A percentile compares a stretch with the other conserved stretches of the same genome.
These are phyloP conservation scores for Sherardia arvensis DNA, from an alignment of 257 asterid species.

Conservation along the genomic window DNA sequence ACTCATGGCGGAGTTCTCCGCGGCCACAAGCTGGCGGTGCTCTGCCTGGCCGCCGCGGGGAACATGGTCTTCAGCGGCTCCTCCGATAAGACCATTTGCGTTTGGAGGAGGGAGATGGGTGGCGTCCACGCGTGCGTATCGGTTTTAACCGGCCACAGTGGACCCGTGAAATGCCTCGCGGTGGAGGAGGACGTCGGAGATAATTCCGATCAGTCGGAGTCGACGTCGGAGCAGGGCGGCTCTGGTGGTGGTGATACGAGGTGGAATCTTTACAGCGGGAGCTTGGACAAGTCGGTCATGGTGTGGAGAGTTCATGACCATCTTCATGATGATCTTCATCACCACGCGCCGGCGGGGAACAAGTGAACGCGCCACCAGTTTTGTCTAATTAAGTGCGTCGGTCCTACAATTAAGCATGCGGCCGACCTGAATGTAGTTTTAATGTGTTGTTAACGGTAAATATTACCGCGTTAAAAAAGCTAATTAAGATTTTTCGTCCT, in stretches of 20 bases:
- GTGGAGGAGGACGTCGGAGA: conserved; percentile 27
- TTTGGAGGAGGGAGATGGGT: conserved; percentile 75
- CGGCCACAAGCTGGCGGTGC: conserved; percentile 86
- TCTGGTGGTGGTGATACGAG: conserved; percentile 11
- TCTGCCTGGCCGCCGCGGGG: conserved; percentile 63
- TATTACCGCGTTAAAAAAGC: background rate
- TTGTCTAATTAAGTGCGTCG: background rate
- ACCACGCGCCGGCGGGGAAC: conserved; percentile 3
- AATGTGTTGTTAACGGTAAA: background rate
- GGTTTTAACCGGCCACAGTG: conserved; percentile 66
- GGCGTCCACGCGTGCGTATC: conserved; percentile 54
- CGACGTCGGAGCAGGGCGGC: background rate
- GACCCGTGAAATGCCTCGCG: conserved; percentile 88
- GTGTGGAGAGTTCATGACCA: conserved; percentile 57
- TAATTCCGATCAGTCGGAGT: background rate
- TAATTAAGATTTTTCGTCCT: background rate
- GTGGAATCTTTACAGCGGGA: conserved; percentile 71
- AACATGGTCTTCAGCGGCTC: conserved; percentile 74
- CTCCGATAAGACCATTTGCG: conserved; percentile 76
- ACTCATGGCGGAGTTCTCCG: conserved; percentile 65
- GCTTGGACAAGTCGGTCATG: conserved; percentile 59
- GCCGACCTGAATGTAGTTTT: background rate
- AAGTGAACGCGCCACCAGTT: background rate
- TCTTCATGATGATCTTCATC: background rate
- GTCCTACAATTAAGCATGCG: background rate